Evolutionary conservation across 352 stramenopile genomes (phyloP), one percentile per base, ranked within the genome.

Genomic region (Phytophthora litchii): DNA sequence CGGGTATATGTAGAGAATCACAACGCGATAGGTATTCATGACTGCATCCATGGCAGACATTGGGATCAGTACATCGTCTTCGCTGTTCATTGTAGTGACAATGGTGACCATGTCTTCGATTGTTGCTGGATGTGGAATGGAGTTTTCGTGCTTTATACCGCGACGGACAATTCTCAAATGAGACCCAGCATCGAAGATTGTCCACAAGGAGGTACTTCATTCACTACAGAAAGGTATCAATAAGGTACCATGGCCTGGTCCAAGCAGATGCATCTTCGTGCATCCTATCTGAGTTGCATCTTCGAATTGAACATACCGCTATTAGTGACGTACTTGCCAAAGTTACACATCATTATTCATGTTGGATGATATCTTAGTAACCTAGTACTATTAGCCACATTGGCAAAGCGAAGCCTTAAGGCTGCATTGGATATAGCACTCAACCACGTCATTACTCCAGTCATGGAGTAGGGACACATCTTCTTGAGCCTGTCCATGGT

Each of bases 1-100:
- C 8, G 76, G 62, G 31, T 81, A 88, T 32, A 88, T 61, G 68
- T 84, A 84, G 52, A 88, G 62, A 25, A 84, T 52, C 19, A 67
- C 69, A 29, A 88, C 55, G 6, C 63, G 52, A 34, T 83, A 75
- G 1, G 55, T 55, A 20, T 54, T 68, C 78, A 88, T 86, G 60
- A 73, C 63, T 0, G 71, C 61, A 35, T 88, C 78, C 54, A 86
- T 64, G 13, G 71, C 64, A 10, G 78, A 80, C 34, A 88, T 49
- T 37, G 54, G 60, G 34, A 78, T 29, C 36, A 61, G 32, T 3
- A 61, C 42, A 17, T 53, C 37, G 14, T 31, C 35, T 29, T 51
- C 42, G 19, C n/a, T n/a, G 20, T 60, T 19, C 1, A 47, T 21
- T 40, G 48, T 35, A 34, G 45, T 19, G 23, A 51, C 8, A 35